Evolutionary conservation across 2,329 filamentous ascomycete genomes (phyloP).

Genomic region (Ophiognomonia clavigignenti-juglandacearum): DNA sequence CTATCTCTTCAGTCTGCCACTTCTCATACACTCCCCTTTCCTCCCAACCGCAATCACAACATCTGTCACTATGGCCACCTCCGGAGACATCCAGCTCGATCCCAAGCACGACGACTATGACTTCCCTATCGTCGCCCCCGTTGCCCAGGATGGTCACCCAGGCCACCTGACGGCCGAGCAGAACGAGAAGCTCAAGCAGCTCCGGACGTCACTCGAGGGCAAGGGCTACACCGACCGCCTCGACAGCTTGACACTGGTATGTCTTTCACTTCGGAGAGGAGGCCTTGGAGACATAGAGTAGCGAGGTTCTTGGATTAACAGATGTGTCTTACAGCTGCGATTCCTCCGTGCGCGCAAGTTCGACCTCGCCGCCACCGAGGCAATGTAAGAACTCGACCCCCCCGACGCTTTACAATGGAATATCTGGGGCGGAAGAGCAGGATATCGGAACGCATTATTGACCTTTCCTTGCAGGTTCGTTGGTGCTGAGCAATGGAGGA

Average conservation of each 20-base stretch:
- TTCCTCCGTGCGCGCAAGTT: constrained; percentile 96
- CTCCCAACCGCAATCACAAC: not conserved
- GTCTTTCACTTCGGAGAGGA: constrained; percentile 23
- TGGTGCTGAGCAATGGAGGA: constrained; percentile 87
- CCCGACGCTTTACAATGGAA: not conserved
- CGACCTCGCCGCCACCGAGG: constrained; percentile 75
- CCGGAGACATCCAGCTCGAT: constrained; percentile 55
- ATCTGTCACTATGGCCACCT: constrained; percentile 21
- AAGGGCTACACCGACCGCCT: constrained; percentile 78
- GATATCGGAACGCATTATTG: not conserved
- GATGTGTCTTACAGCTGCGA: constrained; percentile 58
- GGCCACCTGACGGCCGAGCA: constrained; percentile 83
- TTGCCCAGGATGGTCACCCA: constrained; percentile 70
- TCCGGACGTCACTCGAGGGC: constrained; percentile 79
- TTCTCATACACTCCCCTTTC: constrained; percentile 3
- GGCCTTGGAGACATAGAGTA: not conserved
- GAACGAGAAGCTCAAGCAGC: constrained; percentile 82
- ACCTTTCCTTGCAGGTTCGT: constrained; percentile 62
- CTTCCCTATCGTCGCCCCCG: constrained; percentile 74
- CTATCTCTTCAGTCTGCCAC: not conserved
- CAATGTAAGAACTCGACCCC: constrained; percentile 64
- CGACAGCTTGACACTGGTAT: constrained; percentile 86
- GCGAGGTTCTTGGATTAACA: constrained; percentile 13
- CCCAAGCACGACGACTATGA: constrained; percentile 96
- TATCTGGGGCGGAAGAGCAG: not conserved